phyloP scores from a whole-genome alignment of 495 filamentous ascomycete species.

The Penicillium cataractarum region DNA sequence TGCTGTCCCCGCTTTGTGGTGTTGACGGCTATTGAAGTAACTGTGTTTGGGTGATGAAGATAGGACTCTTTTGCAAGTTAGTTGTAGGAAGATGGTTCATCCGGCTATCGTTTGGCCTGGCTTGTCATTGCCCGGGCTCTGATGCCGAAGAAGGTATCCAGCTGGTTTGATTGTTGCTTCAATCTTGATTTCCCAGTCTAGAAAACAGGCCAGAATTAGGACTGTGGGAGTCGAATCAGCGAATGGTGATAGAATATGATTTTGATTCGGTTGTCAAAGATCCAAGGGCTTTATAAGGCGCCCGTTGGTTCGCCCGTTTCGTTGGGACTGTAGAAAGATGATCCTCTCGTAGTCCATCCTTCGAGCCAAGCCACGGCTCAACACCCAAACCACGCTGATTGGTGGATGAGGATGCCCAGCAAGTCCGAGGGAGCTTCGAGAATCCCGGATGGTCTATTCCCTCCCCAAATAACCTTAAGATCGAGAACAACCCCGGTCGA shows the following conservation, averaged over 20 bases:
- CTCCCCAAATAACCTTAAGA: conserved; percentile 24
- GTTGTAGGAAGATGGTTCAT: not conserved
- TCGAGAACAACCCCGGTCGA: not conserved
- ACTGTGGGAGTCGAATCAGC: not conserved
- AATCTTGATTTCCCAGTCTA: not conserved
- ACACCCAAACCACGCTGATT: conserved; percentile 14
- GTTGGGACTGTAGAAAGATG: not conserved
- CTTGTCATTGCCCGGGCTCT: not conserved
- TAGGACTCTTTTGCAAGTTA: not conserved
- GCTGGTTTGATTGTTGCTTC: not conserved
- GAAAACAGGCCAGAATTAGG: too few relatives aligned
- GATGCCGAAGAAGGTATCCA: not conserved
- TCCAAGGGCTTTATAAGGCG: not conserved
- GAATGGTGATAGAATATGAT: not conserved
- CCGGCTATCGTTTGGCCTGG: not conserved
- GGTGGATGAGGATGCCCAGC: conserved; percentile 8
- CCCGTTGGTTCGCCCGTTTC: not conserved
- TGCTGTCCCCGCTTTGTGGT: not conserved
- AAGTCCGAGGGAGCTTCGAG: conserved; percentile 23
- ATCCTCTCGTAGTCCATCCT: too few relatives aligned
- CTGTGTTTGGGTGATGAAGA: conserved; percentile 3
- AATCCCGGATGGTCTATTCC: conserved; percentile 17
- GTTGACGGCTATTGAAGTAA: conserved; percentile 21
- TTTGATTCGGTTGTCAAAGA: not conserved
- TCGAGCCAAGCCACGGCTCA: not conserved